Evolutionary conservation across 305 asterid genomes (phyloP).

Genomic region (Salvia sclarea): DNA sequence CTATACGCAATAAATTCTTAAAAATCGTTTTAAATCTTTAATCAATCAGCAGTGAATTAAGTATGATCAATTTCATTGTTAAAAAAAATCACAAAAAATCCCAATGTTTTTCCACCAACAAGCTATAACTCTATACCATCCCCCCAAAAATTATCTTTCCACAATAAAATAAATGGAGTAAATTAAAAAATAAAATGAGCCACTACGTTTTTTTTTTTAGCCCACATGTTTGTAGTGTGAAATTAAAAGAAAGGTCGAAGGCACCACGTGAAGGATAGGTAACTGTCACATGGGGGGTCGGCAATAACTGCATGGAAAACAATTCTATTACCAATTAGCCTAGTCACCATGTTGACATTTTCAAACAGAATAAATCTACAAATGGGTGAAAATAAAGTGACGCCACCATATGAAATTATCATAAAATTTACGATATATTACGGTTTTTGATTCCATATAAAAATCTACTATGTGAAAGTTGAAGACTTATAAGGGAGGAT

Average conservation of each 20-base stretch:
- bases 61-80: too few relatives aligned
- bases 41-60: too few relatives aligned
- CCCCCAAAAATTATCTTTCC: not conserved
- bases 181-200: not conserved
- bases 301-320: constrained; percentile 33
- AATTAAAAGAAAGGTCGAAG: constrained; percentile 30
- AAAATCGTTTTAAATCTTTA: too few relatives aligned
- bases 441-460: too few relatives aligned
- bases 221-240: constrained; percentile 37
- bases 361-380: not conserved
- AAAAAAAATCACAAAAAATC: too few relatives aligned
- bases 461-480: too few relatives aligned
- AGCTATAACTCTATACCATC: too few relatives aligned
- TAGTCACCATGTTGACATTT: not conserved
- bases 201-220: constrained; percentile 12
- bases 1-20: too few relatives aligned
- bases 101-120: not conserved
- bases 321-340: constrained; percentile 18
- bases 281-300: constrained; percentile 61
- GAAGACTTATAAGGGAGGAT: too few relatives aligned
- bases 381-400: constrained; percentile 1
- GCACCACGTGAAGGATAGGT: constrained; percentile 53
- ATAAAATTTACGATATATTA: not conserved
- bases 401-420: not conserved
- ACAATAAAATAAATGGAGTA: not conserved